Evolutionary conservation across 2,329 filamentous ascomycete species (phyloP), one percentile per base, ranked within the genome.

Genomic region (Cladorrhinum sp.): DNA sequence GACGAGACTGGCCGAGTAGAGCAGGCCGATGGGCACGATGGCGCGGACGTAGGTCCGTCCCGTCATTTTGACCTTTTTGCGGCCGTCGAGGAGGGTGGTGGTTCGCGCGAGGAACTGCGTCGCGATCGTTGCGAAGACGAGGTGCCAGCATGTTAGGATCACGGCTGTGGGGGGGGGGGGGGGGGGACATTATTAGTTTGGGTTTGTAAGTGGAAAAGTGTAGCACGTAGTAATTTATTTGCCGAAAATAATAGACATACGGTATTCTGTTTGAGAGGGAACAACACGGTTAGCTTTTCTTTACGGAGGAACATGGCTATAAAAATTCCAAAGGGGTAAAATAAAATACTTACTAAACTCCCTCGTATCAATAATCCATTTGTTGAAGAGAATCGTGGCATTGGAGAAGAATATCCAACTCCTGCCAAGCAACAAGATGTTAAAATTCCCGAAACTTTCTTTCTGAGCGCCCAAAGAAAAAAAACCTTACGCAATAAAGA

Each of bases 51-150:
- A 98, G 69, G 96, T 86, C 66, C 88, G 88, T 67, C 91, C 91
- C 21, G 90, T 96, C 93, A 98, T 98, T 78, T 95, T 95, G 63
- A 97, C 92, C 48, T 87, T 90, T 78, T 96, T 95, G 71, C 94
- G 88, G 68, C 92, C 92, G 79, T 98, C 94, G 66, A 98, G 89
- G 57, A 96, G 80, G 51, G 80, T 88, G 33, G 93, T 97, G 71
- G 90, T 95, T 71, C 91, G 89, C 56, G 94, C 92, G 74, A 98
- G 85, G 70, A 96, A 71, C 77, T 97, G 94, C 65, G 94, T 98
- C 81, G 96, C 92, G 71, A 96, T 72, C 53, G 92, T 96, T 62
- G 94, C 92, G 73, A 98, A 97, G 30, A 87, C 79, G 77, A 97
- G 82, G 80, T 98, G 94, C 89, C 94, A 98, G 82, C 92, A 95